These are phyloP conservation scores for Xylariaceae sp. DNA, from an alignment of 2,329 filamentous ascomycete genomes.

Conservation along the genomic window DNA sequence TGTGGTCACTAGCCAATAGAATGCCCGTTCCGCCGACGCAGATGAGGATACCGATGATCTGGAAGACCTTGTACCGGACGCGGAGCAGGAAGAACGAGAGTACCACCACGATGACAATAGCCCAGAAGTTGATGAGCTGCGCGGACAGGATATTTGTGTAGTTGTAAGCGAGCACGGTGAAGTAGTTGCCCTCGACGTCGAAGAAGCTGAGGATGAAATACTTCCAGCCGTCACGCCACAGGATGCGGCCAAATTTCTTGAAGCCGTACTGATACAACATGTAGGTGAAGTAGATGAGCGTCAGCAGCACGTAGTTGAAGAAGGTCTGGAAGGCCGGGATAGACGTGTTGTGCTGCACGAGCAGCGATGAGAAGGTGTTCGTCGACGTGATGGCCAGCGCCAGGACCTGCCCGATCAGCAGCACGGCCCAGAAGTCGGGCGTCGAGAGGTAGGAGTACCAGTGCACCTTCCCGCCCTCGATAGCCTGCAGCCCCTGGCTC, in stretches of 20 bases:
- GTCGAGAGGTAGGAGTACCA: slow-evolving; percentile 82
- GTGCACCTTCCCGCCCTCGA: slow-evolving; percentile 59
- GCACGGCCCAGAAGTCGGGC: slow-evolving; percentile 84
- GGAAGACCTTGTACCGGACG: slow-evolving; percentile 88
- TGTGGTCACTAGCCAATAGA: slow-evolving; percentile 84
- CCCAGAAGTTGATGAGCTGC: slow-evolving; percentile 98
- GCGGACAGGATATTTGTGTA: slow-evolving; percentile 92
- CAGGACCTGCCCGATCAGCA: slow-evolving; percentile 81
- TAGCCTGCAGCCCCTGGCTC: slow-evolving; percentile 56
- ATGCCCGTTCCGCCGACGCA: slow-evolving; percentile 91
- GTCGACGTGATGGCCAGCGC: slow-evolving; percentile 90
- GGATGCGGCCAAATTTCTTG: slow-evolving; percentile 68
- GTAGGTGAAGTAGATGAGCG: slow-evolving; percentile 78
- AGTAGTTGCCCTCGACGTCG: slow-evolving; percentile 97
- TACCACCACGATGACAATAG: slow-evolving; percentile 88
- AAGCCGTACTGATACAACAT: slow-evolving; percentile 82
- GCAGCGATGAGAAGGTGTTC: slow-evolving; percentile 85
- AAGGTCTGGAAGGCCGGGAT: slow-evolving; percentile 96
- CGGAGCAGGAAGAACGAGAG: slow-evolving; percentile 82
- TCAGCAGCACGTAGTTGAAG: slow-evolving; percentile 90
- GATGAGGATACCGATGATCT: slow-evolving; percentile 85
- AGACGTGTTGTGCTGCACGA: slow-evolving; percentile 69
- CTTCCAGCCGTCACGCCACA: slow-evolving; percentile 82
- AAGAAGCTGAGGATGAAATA: slow-evolving; percentile 92
- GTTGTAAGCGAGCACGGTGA: slow-evolving; percentile 91